These are phyloP conservation scores for Scutellaria minor DNA, from an alignment of 257 asterid species.

Conservation along the genomic window DNA sequence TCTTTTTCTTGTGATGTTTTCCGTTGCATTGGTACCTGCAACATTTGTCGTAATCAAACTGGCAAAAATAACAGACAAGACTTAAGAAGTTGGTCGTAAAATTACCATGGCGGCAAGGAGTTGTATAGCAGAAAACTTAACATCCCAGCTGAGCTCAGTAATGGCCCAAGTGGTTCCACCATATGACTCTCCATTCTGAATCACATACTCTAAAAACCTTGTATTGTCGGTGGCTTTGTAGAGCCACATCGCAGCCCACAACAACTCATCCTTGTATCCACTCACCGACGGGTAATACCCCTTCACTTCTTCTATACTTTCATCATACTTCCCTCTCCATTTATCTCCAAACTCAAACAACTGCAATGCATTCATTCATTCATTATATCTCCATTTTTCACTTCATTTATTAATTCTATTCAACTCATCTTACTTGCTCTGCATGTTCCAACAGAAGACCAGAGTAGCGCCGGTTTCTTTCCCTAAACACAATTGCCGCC, in stretches of 20 bases:
- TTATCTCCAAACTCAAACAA: constrained; percentile 86
- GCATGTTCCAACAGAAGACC: constrained; percentile 70
- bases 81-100: no score
- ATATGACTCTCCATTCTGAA: constrained; percentile 58
- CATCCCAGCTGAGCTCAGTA: constrained; percentile 91
- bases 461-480: constrained; percentile 61
- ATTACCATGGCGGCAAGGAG: constrained; percentile 69
- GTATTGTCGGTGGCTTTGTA: constrained; percentile 68
- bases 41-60: neutral
- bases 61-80: no score
- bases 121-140: constrained; percentile 79
- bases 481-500: constrained; percentile 66
- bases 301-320: constrained; percentile 59
- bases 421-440: constrained; percentile 45
- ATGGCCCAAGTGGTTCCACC: constrained; percentile 95
- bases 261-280: constrained; percentile 88
- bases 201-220: constrained; percentile 55
- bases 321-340: constrained; percentile 74
- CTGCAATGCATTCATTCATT: constrained; percentile 44
- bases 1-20: constrained; percentile 38
- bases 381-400: neutral
- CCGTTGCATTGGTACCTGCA: constrained; percentile 53
- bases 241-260: constrained; percentile 93
- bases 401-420: neutral
- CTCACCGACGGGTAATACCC: constrained; percentile 79